Percentiles rank a stretch among this genome's conserved stretches.
Conservation (phyloP, 768 basidiomycete genomes). For the Porphyrellus cyaneotinctus region DNA sequence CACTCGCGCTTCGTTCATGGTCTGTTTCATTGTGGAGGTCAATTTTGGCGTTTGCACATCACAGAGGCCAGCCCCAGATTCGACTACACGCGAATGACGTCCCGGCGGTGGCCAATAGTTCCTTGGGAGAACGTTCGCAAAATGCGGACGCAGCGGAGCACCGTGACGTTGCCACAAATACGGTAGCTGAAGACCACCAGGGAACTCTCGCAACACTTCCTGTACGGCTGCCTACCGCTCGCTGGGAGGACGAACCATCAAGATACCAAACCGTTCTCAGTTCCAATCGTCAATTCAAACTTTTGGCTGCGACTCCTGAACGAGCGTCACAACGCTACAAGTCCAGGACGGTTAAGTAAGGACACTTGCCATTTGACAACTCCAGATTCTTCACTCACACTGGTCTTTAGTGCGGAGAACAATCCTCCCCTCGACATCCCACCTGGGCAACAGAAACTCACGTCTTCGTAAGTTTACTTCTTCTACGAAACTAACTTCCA, state of each 20-base stretch:
- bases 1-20: not conserved
- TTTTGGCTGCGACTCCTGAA: conserved; percentile 5
- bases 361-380: not conserved
- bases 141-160: not conserved
- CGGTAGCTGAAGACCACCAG: not conserved
- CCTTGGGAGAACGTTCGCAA: not conserved
- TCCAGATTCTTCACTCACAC: not conserved
- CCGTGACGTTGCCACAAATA: too few species aligned
- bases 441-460: conserved; percentile 5
- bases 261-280: not conserved
- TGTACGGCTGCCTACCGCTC: not conserved
- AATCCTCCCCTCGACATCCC: not conserved
- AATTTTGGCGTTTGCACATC: not conserved
- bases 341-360: conserved; percentile 1
- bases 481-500: not conserved
- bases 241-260: not conserved
- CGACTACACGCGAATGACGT: not conserved
- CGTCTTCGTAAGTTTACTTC: conserved; percentile 5
- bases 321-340: conserved; percentile 11
- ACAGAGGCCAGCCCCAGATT: not conserved
- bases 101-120: not conserved
- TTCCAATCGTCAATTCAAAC: not conserved
- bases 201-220: conserved; percentile 8
- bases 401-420: not conserved
- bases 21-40: conserved; percentile 4